phyloP scores from a whole-genome alignment of 306 rosid genomes.

The Medicago truncatula region MtrunA17r5.0-ANR NC_053044.1:33045501-33046000 shows the following conservation, averaged over 20 bases:
- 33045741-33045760: conserved; percentile 87
- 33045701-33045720: conserved; percentile 80
- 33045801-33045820: conserved; percentile 76
- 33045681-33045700: conserved; percentile 59
- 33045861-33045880: conserved; percentile 91
- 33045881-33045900: conserved; percentile 92
- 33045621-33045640: conserved; percentile 62
- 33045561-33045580: conserved; percentile 45
- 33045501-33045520: conserved; percentile 6
- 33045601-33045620: conserved; percentile 23
- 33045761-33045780: conserved; percentile 85
- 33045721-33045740: conserved; percentile 79
- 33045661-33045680: conserved; percentile 68
- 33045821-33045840: conserved; percentile 88
- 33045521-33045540: not conserved
- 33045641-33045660: conserved; percentile 97
- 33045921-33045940: conserved; percentile 90
- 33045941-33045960: conserved; percentile 77
- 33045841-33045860: conserved; percentile 91
- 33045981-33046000: conserved; percentile 61
- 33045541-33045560: conserved; percentile 22
- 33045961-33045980: conserved; percentile 73
- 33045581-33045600: conserved; percentile 97
- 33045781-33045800: conserved; percentile 72
- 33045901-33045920: conserved; percentile 85